Conservation (phyloP, 805 yeast genomes). For the Lachancea cidri region DNA sequence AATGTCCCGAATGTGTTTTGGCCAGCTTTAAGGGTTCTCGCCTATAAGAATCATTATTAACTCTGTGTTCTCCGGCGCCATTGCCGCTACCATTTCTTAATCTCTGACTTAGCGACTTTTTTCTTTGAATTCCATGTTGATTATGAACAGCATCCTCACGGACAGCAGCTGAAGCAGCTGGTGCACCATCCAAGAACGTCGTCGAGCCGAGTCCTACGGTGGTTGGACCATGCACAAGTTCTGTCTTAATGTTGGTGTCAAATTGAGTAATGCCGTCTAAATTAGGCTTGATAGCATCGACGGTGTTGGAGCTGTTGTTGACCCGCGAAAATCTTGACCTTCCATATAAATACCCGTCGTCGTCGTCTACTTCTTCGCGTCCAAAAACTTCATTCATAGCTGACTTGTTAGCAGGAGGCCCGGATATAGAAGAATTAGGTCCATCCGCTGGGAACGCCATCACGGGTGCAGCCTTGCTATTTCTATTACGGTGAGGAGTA, state of each 20-base stretch:
- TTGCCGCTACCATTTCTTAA: conserved; percentile 32
- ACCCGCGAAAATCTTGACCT: conserved; percentile 9
- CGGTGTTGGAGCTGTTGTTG: conserved; percentile 17
- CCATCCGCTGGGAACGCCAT: conserved; percentile 94
- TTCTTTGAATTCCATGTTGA: conserved; percentile 56
- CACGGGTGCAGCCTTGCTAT: conserved; percentile 77
- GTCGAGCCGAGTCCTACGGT: conserved; percentile 89
- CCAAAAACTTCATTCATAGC: conserved; percentile 79
- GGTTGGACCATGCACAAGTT: conserved; percentile 77
- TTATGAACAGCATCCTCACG: conserved; percentile 34
- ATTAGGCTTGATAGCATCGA: conserved; percentile 45
- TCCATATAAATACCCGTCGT: conserved; percentile 38
- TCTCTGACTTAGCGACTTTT: conserved; percentile 76
- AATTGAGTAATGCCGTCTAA: conserved; percentile 52
- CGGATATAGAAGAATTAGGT: conserved; percentile 80
- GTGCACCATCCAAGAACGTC: conserved; percentile 94
- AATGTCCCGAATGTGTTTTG: conserved; percentile 20
- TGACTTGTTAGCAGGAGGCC: conserved; percentile 57
- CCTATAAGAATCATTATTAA: conserved; percentile 11
- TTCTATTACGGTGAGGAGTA: conserved; percentile 89
- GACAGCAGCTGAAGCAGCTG: conserved; percentile 58
- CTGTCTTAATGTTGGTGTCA: conserved; percentile 63
- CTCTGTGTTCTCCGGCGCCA: conserved; percentile 8
- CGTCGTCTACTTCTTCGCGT: conserved; percentile 44
- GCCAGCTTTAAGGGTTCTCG: conserved; percentile 15